These are phyloP conservation scores for Umbellularia californica DNA, from an alignment of 164 flowering plant species.

Conservation along the genomic window DNA sequence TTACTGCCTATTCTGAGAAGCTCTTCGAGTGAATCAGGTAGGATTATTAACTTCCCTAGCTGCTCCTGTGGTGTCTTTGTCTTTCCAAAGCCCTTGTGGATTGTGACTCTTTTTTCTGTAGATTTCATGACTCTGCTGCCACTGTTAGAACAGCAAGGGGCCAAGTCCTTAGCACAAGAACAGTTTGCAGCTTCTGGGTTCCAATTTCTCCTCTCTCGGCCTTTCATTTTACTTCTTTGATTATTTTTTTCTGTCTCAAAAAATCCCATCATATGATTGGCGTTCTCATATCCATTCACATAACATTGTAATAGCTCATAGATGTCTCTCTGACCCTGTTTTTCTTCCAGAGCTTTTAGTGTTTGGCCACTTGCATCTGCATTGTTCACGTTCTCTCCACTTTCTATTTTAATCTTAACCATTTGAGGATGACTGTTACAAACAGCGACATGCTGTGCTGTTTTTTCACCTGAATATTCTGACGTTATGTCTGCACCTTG, in stretches of 20 bases:
- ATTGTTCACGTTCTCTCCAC: conserved; percentile 39
- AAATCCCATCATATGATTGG: conserved; percentile 39
- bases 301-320: conserved; percentile 31
- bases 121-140: conserved; percentile 11
- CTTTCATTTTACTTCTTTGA: conserved; percentile 7
- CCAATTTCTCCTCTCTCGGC: conserved; percentile 6
- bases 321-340: conserved; percentile 37
- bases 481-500: conserved; percentile 9
- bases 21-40: conserved; percentile 79
- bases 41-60: conserved; percentile 54
- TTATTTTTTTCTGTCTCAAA: conserved; percentile 21
- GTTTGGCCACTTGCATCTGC: conserved; percentile 42
- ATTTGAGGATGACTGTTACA: conserved; percentile 29
- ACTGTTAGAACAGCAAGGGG: conserved; percentile 20
- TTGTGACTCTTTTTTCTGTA: conserved; percentile 63
- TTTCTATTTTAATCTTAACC: conserved; percentile 38
- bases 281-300: conserved; percentile 19
- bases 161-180: conserved; percentile 10
- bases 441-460: conserved; percentile 37
- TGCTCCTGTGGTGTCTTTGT: conserved; percentile 26
- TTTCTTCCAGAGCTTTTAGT: conserved; percentile 41
- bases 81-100: conserved; percentile 39
- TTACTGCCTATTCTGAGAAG: conserved; percentile 71
- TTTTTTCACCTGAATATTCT: conserved; percentile 24
- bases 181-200: conserved; percentile 2